Evolutionary conservation across 2,329 filamentous ascomycete genomes (phyloP).

Genomic region (Claviceps maximensis): DNA sequence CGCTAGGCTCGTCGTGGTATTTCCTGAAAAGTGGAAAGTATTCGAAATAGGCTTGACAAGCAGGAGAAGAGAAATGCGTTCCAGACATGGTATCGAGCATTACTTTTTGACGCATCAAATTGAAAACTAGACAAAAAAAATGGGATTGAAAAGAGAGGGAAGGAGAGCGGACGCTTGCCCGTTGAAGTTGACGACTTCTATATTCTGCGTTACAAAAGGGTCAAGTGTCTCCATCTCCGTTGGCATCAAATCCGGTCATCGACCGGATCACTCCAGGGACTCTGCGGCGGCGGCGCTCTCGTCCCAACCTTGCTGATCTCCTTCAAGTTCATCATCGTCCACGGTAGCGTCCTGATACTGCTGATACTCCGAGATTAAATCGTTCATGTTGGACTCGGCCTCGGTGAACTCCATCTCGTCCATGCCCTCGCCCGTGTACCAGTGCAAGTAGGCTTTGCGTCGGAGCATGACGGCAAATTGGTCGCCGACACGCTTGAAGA

Average conservation of each 20-base stretch:
- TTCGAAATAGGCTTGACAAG: not conserved
- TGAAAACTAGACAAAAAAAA: not conserved
- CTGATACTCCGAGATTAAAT: constrained; percentile 98
- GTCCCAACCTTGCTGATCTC: constrained; percentile 46
- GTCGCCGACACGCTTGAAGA: constrained; percentile 99
- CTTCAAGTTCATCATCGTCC: constrained; percentile 92
- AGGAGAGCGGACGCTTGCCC: not conserved
- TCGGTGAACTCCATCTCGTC: constrained; percentile 99
- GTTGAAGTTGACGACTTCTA: not conserved
- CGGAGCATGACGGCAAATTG: constrained; percentile 99
- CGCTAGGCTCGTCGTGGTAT: not conserved
- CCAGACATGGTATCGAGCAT: not conserved
- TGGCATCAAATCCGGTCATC: not conserved
- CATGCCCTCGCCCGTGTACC: constrained; percentile 99
- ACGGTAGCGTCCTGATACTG: constrained; percentile 98
- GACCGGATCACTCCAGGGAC: constrained; percentile 4
- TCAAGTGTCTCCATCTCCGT: not conserved
- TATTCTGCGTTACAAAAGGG: not conserved
- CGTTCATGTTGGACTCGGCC: constrained; percentile 99
- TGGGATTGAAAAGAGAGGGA: not conserved
- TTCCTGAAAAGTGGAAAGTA: not conserved
- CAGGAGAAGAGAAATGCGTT: not conserved
- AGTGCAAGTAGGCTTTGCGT: constrained; percentile 99
- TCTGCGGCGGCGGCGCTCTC: constrained; percentile 67
- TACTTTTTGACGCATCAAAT: not conserved